Conservation (phyloP, 768 basidiomycete species). For the Pleurotus ostreatus region DNA sequence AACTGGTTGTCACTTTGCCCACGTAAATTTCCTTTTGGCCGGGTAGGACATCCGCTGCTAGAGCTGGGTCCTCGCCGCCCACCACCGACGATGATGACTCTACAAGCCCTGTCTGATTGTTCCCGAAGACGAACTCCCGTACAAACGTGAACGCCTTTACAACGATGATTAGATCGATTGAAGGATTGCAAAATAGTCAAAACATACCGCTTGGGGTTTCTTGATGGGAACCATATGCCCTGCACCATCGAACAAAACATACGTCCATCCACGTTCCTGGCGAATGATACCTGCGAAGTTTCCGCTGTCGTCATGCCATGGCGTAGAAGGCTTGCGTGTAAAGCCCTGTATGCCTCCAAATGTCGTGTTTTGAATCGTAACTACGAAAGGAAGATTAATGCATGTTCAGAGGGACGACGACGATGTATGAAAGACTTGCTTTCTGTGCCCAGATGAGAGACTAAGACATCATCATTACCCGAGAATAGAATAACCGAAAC, state of each 20-base stretch:
- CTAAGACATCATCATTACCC: slow-evolving; percentile 66
- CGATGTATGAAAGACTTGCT: slow-evolving; percentile 28
- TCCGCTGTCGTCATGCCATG: slow-evolving; percentile 58
- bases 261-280: slow-evolving; percentile 69
- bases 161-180: too few species aligned
- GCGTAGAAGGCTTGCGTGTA: slow-evolving; percentile 61
- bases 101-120: slow-evolving; percentile 57
- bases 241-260: slow-evolving; percentile 36
- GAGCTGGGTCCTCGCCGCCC: slow-evolving; percentile 45
- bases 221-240: slow-evolving; percentile 37
- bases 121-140: slow-evolving; percentile 66
- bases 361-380: slow-evolving; percentile 64
- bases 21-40: slow-evolving; percentile 56
- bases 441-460: slow-evolving; percentile 62
- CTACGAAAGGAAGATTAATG: slow-evolving; percentile 25
- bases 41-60: slow-evolving; percentile 44
- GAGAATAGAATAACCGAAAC: slow-evolving; percentile 59
- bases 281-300: slow-evolving; percentile 66
- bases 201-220: slow-evolving; percentile 33
- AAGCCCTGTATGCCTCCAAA: slow-evolving; percentile 79
- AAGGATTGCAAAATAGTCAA: background rate
- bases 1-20: slow-evolving; percentile 44
- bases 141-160: slow-evolving; percentile 55
- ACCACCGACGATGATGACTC: slow-evolving; percentile 27
- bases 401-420: background rate